A percentile compares a stretch with the other conserved stretches of the same genome.
These are phyloP conservation scores for Metschnikowia gelsemii DNA, from an alignment of 805 yeast genomes.

Conservation along the genomic window DNA sequence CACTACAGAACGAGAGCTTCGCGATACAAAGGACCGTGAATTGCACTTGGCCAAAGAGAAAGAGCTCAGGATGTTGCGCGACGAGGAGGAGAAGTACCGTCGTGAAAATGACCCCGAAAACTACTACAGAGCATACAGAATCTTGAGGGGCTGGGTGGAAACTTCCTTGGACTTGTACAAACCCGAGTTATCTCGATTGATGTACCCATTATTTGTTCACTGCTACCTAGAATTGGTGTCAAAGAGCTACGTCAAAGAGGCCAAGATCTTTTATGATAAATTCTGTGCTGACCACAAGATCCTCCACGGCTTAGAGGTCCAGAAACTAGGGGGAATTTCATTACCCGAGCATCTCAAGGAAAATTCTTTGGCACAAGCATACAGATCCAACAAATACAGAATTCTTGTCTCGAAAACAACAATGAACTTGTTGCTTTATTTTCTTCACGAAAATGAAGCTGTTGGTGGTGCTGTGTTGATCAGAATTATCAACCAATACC, in stretches of 20 bases:
- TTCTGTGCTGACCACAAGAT: slow-evolving; percentile 71
- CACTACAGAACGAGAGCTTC: slow-evolving; percentile 37
- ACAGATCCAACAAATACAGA: slow-evolving; percentile 68
- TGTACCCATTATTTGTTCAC: slow-evolving; percentile 93
- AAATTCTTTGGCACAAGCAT: slow-evolving; percentile 76
- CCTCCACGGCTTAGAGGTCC: slow-evolving; percentile 75
- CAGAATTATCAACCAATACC: slow-evolving; percentile 79
- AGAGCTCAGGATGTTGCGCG: slow-evolving; percentile 38
- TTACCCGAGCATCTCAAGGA: slow-evolving; percentile 79
- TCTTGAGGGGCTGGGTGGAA: slow-evolving; percentile 86
- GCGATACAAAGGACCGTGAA: slow-evolving; percentile 41
- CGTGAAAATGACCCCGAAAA: slow-evolving; percentile 62
- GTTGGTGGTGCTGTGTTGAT: slow-evolving; percentile 88
- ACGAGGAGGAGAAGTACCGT: slow-evolving; percentile 44
- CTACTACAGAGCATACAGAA: slow-evolving; percentile 76
- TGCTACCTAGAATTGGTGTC: slow-evolving; percentile 76
- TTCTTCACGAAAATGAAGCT: slow-evolving; percentile 86
- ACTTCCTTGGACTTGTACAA: slow-evolving; percentile 86
- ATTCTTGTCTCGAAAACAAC: slow-evolving; percentile 80
- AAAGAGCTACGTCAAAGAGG: slow-evolving; percentile 57
- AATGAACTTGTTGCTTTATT: slow-evolving; percentile 77
- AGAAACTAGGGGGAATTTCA: slow-evolving; percentile 68
- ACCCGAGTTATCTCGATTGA: slow-evolving; percentile 77
- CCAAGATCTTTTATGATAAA: slow-evolving; percentile 72
- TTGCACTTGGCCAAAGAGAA: slow-evolving; percentile 37